Percentiles rank a stretch among this genome's conserved stretches.
Evolutionary conservation across 139 green algal genomes (phyloP).

Genomic region (Deuterostichococcus epilithicus): DNA sequence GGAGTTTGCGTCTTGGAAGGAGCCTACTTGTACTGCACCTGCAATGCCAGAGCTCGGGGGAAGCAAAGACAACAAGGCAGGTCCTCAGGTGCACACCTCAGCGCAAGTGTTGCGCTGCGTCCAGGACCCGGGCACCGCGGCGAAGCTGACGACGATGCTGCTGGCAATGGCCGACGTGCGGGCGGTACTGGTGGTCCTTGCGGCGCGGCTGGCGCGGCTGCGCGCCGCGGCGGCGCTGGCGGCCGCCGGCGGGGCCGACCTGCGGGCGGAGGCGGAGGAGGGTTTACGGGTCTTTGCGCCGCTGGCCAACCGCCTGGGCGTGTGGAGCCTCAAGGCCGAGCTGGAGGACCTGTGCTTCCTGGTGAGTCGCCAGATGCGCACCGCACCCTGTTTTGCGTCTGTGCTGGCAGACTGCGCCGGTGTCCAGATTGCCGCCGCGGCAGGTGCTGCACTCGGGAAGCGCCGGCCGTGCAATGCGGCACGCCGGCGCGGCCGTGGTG

Average conservation of each 20-base stretch:
- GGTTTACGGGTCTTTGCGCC: slow-evolving; percentile 78
- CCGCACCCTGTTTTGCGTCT: too few species aligned
- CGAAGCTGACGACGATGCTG: slow-evolving; percentile 56
- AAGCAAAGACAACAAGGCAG: not conserved
- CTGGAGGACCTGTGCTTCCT: slow-evolving; percentile 89
- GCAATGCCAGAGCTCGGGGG: slow-evolving; percentile 3
- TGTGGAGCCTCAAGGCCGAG: slow-evolving; percentile 85
- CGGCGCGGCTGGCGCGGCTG: slow-evolving; percentile 74
- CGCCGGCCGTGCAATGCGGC: slow-evolving; percentile 19
- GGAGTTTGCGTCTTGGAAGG: not conserved
- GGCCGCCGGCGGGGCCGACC: not conserved
- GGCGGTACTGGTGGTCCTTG: slow-evolving; percentile 82
- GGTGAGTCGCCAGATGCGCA: slow-evolving; percentile 37
- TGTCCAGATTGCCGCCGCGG: too few species aligned
- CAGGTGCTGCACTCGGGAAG: slow-evolving; percentile 50
- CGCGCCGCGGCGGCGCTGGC: slow-evolving; percentile 47
- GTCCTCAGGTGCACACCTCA: too few species aligned
- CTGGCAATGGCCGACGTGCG: slow-evolving; percentile 61
- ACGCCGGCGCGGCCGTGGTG: too few species aligned
- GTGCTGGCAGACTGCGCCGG: not conserved
- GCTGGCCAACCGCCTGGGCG: slow-evolving; percentile 86
- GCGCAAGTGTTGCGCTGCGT: not conserved
- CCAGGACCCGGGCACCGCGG: not conserved
- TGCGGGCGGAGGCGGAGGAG: slow-evolving; percentile 46
- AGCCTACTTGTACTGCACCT: slow-evolving; percentile 5